These are phyloP conservation scores for Rhodotorula taiwanensis DNA, from an alignment of 768 basidiomycete genomes.

Conservation along the genomic window DNA sequence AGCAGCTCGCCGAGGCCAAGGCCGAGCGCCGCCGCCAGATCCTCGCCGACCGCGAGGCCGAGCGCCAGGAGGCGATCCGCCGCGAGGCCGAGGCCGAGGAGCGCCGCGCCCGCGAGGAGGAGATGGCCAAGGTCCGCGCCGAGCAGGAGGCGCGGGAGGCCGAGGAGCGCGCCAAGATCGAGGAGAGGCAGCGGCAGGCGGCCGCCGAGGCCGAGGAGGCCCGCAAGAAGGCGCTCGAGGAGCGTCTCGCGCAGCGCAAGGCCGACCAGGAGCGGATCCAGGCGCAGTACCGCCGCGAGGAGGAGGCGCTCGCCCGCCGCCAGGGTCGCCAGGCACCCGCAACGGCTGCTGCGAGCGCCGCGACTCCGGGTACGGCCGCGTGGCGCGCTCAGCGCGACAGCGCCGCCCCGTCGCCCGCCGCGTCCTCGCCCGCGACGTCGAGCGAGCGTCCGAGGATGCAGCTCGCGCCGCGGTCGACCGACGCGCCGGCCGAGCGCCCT, in stretches of 20 bases:
- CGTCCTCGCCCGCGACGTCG: not conserved
- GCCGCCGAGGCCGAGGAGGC: slow-evolving; percentile 43
- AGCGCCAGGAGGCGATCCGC: slow-evolving; percentile 41
- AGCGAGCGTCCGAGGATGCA: slow-evolving; percentile 30
- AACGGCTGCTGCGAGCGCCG: slow-evolving; percentile 5
- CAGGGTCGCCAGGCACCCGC: not conserved
- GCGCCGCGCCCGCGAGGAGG: slow-evolving; percentile 33
- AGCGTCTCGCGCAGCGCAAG: slow-evolving; percentile 30
- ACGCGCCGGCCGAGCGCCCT: slow-evolving; percentile 26
- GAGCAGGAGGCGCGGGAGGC: slow-evolving; percentile 39
- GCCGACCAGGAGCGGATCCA: slow-evolving; percentile 36
- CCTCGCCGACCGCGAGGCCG: slow-evolving; percentile 30
- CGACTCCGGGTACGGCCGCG: slow-evolving; percentile 18
- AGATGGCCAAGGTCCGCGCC: slow-evolving; percentile 47
- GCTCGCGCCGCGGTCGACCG: slow-evolving; percentile 15
- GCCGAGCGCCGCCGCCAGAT: slow-evolving; percentile 41
- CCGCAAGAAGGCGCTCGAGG: slow-evolving; percentile 15
- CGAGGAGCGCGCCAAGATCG: slow-evolving; percentile 36
- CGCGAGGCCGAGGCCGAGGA: slow-evolving; percentile 42
- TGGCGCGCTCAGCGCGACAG: slow-evolving; percentile 21
- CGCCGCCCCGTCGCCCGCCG: not conserved
- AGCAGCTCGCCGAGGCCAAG: slow-evolving; percentile 40
- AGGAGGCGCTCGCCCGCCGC: slow-evolving; percentile 34
- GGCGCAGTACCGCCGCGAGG: slow-evolving; percentile 28
- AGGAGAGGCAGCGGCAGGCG: slow-evolving; percentile 45